phyloP scores from a whole-genome alignment of 2,329 filamentous ascomycete species.

The Colletotrichum coccodes region DNA sequence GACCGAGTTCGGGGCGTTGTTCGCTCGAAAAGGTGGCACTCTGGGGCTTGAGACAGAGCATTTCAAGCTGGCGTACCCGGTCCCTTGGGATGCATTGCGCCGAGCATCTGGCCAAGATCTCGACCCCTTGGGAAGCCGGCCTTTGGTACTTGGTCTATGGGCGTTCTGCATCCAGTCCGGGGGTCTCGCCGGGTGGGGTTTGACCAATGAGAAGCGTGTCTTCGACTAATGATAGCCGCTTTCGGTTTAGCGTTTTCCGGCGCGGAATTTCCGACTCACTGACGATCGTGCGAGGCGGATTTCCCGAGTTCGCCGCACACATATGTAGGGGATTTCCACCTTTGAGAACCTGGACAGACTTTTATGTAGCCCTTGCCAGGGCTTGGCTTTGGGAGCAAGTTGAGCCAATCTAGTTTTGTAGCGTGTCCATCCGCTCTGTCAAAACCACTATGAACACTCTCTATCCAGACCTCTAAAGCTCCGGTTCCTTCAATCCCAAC shows the following conservation, averaged over 20 bases:
- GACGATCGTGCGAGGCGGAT: background rate
- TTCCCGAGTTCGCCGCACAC: background rate
- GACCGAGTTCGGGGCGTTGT: conserved; percentile 18
- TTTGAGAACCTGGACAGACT: background rate
- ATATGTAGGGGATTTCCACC: background rate
- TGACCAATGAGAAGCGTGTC: background rate
- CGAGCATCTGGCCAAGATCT: background rate
- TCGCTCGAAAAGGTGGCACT: conserved; percentile 8
- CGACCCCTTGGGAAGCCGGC: background rate
- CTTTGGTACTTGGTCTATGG: background rate
- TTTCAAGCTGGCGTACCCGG: background rate
- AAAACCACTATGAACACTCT: too few relatives aligned
- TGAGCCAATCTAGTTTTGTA: too few relatives aligned
- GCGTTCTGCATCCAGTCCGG: background rate
- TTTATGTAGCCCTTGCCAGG: background rate
- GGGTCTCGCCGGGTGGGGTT: background rate
- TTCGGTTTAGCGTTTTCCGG: background rate
- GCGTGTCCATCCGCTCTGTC: too few relatives aligned
- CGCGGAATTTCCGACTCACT: background rate
- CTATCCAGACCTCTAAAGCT: background rate
- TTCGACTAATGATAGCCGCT: background rate
- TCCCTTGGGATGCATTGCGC: background rate
- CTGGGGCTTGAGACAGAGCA: background rate
- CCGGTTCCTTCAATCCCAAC: background rate
- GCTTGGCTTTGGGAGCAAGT: background rate